phyloP scores from a whole-genome alignment of 2,329 filamentous ascomycete genomes.

The Chaetomium strumarium region DNA sequence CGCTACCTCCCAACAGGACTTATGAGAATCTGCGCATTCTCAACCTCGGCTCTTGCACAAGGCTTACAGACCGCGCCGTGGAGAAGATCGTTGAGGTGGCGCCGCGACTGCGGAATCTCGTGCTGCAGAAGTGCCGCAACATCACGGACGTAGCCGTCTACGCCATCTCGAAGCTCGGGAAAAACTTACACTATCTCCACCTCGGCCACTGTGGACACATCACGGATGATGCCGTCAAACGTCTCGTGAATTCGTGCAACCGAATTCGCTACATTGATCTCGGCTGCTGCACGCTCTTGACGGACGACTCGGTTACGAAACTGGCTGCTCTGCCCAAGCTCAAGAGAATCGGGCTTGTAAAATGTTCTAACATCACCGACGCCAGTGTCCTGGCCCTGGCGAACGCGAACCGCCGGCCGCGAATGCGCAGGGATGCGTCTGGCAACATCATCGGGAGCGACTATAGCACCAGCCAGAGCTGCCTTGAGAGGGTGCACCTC shows the following conservation, averaged over 20 bases:
- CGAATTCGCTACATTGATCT: constrained; percentile 96
- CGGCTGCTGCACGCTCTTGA: constrained; percentile 87
- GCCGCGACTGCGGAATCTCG: constrained; percentile 83
- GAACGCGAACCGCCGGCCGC: constrained; percentile 54
- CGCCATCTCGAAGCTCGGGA: constrained; percentile 82
- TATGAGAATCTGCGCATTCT: constrained; percentile 90
- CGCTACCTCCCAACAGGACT: constrained; percentile 59
- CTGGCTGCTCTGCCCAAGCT: constrained; percentile 85
- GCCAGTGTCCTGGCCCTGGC: constrained; percentile 81
- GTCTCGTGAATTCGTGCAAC: constrained; percentile 79
- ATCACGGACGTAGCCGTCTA: constrained; percentile 86
- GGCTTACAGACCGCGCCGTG: constrained; percentile 79
- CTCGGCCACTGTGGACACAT: constrained; percentile 89
- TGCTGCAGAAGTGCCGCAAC: constrained; percentile 88
- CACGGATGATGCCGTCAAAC: constrained; percentile 81
- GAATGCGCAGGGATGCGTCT: constrained; percentile 43
- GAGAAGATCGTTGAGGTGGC: constrained; percentile 82
- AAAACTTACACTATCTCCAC: constrained; percentile 95
- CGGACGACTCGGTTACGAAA: constrained; percentile 77
- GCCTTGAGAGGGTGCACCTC: constrained; percentile 87
- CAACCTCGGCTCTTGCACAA: constrained; percentile 82
- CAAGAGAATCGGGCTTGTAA: constrained; percentile 90
- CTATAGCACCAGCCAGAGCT: constrained; percentile 53
- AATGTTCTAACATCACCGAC: constrained; percentile 87
- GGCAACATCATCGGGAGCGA: constrained; percentile 38